These are phyloP conservation scores for Trametes cubensis DNA, from an alignment of 768 basidiomycete species.

Conservation along the genomic window DNA sequence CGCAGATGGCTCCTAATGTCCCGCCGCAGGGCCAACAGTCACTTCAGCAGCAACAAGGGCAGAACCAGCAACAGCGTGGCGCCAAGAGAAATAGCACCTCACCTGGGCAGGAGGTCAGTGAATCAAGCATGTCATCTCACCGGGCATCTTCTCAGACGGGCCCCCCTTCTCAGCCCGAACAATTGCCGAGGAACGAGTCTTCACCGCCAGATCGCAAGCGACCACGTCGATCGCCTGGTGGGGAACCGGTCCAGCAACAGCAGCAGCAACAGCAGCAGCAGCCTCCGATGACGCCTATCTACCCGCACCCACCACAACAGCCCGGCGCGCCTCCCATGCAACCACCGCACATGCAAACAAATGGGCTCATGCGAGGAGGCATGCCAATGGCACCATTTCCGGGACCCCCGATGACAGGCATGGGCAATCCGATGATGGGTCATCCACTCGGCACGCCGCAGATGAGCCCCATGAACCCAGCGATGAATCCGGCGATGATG, in stretches of 20 bases:
- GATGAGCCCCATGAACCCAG: conserved; percentile 25
- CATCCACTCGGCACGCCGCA: conserved; percentile 39
- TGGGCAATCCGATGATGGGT: conserved; percentile 37
- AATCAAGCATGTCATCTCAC: not conserved
- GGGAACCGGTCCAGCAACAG: conserved; percentile 26
- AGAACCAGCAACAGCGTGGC: conserved; percentile 25
- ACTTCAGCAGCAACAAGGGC: conserved; percentile 27
- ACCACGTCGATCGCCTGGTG: conserved; percentile 36
- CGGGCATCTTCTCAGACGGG: conserved; percentile 9
- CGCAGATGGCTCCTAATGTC: conserved; percentile 20
- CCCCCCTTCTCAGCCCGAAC: conserved; percentile 29
- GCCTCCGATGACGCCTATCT: conserved; percentile 42
- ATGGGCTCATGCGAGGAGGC: conserved; percentile 41
- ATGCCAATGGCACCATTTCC: conserved; percentile 39
- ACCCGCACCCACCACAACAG: conserved; percentile 33
- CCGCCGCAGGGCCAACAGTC: conserved; percentile 27
- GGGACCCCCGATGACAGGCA: conserved; percentile 33
- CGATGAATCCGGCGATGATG: conserved; percentile 47
- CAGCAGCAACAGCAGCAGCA: conserved; percentile 35
- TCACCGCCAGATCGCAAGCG: conserved; percentile 40
- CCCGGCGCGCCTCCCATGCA: conserved; percentile 33
- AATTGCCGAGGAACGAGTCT: conserved; percentile 34
- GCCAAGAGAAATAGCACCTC: conserved; percentile 41
- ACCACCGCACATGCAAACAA: conserved; percentile 41
- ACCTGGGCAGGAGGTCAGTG: conserved; percentile 38